These are phyloP conservation scores for Ustilago esculenta DNA, from an alignment of 1,284 basidiomycete genomes.

Conservation along the genomic window DNA sequence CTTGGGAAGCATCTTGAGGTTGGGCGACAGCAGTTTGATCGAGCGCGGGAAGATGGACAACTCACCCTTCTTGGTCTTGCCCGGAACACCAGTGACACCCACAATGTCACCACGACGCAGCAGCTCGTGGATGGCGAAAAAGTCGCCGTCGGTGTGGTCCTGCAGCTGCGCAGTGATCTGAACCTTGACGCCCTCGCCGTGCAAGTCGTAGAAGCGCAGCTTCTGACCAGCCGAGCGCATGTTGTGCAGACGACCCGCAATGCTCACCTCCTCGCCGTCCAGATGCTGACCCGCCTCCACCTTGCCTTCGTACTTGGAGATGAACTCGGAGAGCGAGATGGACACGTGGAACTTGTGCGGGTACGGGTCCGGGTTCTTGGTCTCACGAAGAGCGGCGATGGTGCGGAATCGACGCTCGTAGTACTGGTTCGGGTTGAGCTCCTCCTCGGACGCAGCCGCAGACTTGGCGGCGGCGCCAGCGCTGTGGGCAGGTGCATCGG, in stretches of 20 bases:
- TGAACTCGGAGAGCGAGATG: conserved; percentile 80
- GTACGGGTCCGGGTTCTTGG: conserved; percentile 85
- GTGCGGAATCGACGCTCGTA: conserved; percentile 89
- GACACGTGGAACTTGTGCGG: conserved; percentile 98
- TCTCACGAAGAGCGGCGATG: conserved; percentile 85
- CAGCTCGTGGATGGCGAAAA: conserved; percentile 80
- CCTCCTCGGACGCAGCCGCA: conserved; percentile 51
- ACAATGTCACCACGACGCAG: conserved; percentile 97
- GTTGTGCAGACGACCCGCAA: conserved; percentile 91
- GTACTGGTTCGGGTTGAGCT: conserved; percentile 77
- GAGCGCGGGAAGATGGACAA: conserved; percentile 85
- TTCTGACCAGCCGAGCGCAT: conserved; percentile 85
- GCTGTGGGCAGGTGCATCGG: conserved; percentile 38
- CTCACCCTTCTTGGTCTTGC: conserved; percentile 95
- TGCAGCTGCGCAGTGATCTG: conserved; percentile 94
- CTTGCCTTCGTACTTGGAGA: conserved; percentile 77
- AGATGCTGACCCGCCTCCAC: conserved; percentile 60
- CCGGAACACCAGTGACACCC: conserved; percentile 87
- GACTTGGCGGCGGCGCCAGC: conserved; percentile 31
- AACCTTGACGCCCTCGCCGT: conserved; percentile 89
- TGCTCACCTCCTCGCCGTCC: conserved; percentile 69
- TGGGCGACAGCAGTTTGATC: conserved; percentile 91
- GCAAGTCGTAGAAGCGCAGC: conserved; percentile 93
- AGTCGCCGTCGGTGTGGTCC: conserved; percentile 73
- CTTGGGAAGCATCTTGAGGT: conserved; percentile 86